Evolutionary conservation across 2,329 filamentous ascomycete species (phyloP).

Genomic region (Fusarium sp.): DNA sequence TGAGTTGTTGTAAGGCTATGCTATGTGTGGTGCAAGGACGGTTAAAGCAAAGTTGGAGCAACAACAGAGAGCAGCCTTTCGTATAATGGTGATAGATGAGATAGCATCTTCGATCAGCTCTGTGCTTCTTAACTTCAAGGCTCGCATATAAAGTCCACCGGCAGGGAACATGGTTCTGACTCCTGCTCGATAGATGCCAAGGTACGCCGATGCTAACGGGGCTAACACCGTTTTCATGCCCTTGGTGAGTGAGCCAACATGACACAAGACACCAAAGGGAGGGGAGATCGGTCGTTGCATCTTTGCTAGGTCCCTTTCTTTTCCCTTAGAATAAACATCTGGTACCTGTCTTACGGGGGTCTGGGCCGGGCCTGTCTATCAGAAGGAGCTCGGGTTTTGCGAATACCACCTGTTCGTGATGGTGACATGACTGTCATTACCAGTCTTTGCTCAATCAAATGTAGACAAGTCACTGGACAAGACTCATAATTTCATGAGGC

Average conservation of each 20-base stretch:
- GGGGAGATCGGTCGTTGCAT: slow-evolving; percentile 5
- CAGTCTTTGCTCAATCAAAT: background rate
- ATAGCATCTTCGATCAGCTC: background rate
- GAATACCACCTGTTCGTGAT: slow-evolving; percentile 4
- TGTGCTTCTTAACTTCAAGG: background rate
- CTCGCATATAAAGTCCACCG: slow-evolving; percentile 12
- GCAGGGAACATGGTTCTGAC: slow-evolving; percentile 29
- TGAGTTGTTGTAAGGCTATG: background rate
- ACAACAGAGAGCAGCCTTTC: background rate
- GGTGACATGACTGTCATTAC: background rate
- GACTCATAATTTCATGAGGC: background rate
- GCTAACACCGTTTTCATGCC: slow-evolving; percentile 21
- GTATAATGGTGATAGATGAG: background rate
- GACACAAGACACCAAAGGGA: slow-evolving; percentile 18
- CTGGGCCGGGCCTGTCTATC: background rate
- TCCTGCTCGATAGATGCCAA: slow-evolving; percentile 26
- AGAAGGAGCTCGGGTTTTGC: background rate
- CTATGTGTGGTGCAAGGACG: background rate
- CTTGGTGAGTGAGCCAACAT: slow-evolving; percentile 16
- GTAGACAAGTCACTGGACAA: slow-evolving; percentile 1
- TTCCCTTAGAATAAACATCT: background rate
- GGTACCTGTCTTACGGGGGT: background rate
- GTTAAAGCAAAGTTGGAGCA: background rate
- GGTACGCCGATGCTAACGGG: slow-evolving; percentile 10
- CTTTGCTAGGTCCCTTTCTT: slow-evolving; percentile 3